phyloP scores from a whole-genome alignment of 345 rosid genomes.

The Rhodamnia argentea region DNA sequence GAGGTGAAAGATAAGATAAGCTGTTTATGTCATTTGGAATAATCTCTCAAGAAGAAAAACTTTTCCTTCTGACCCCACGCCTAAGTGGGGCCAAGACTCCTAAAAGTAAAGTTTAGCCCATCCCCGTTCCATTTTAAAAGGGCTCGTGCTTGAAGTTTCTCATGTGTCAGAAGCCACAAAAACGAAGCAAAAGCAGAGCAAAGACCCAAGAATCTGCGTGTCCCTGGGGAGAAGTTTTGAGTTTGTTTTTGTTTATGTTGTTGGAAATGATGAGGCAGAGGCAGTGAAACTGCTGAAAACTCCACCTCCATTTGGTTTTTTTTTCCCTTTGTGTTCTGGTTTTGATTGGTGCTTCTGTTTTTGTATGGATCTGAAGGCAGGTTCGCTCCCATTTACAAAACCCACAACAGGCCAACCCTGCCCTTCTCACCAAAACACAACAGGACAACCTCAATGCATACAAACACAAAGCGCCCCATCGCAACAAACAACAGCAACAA shows the following conservation, averaged over 20 bases:
- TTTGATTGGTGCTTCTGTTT: conserved; percentile 17
- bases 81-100: background rate
- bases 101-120: background rate
- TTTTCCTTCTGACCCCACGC: background rate
- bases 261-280: conserved; percentile 20
- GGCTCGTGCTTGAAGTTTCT: conserved; percentile 30
- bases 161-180: conserved; percentile 12
- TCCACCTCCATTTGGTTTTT: background rate
- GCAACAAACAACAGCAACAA: conserved; percentile 20
- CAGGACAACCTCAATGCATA: conserved; percentile 46
- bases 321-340: background rate
- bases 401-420: background rate
- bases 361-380: conserved; percentile 32
- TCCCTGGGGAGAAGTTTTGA: background rate
- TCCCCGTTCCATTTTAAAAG: conserved; percentile 17
- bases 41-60: background rate
- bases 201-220: conserved; percentile 15
- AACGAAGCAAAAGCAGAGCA: conserved; percentile 5
- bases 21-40: background rate
- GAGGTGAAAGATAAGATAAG: background rate
- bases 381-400: conserved; percentile 28
- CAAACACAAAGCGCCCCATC: conserved; percentile 15
- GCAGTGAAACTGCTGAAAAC: background rate
- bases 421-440: conserved; percentile 10
- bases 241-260: conserved; percentile 10